These are phyloP conservation scores for Leonotis leonurus DNA, from an alignment of 257 asterid species.

Conservation along the genomic window DNA sequence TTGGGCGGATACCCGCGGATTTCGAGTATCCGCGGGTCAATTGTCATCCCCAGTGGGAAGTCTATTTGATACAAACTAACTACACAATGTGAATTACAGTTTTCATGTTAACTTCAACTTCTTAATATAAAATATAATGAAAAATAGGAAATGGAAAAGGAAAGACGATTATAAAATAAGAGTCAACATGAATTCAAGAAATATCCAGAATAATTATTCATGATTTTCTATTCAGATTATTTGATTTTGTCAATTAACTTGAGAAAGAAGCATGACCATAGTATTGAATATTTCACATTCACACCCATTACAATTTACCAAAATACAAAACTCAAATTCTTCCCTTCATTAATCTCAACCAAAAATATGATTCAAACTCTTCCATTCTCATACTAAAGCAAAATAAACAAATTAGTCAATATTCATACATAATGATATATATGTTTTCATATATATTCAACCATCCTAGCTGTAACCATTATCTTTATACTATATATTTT, in stretches of 20 bases:
- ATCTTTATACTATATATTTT: too few relatives aligned
- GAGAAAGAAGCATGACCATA: not conserved
- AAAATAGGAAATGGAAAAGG: not conserved
- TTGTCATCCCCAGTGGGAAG: too few relatives aligned
- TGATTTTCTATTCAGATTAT: not conserved
- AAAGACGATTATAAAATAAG: not conserved
- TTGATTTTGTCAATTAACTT: conserved; percentile 1
- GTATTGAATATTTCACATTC: not conserved
- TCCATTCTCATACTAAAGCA: conserved; percentile 3
- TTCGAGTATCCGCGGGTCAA: too few relatives aligned
- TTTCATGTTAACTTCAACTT: too few relatives aligned
- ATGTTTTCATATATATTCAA: too few relatives aligned
- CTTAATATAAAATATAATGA: too few relatives aligned
- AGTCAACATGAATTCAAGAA: not conserved
- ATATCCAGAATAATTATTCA: not conserved
- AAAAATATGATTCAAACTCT: not conserved
- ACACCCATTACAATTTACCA: too few relatives aligned
- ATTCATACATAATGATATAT: not conserved
- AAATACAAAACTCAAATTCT: not conserved
- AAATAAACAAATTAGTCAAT: conserved; percentile 9
- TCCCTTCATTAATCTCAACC: too few relatives aligned
- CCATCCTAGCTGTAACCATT: conserved; percentile 8
- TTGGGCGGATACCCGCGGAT: too few relatives aligned
- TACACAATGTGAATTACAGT: too few relatives aligned
- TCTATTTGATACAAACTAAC: too few relatives aligned